A percentile compares a stretch with the other conserved stretches of the same genome.
phyloP scores from a whole-genome alignment of 2,329 filamentous ascomycete species.

The Talaromyces sp. region DNA sequence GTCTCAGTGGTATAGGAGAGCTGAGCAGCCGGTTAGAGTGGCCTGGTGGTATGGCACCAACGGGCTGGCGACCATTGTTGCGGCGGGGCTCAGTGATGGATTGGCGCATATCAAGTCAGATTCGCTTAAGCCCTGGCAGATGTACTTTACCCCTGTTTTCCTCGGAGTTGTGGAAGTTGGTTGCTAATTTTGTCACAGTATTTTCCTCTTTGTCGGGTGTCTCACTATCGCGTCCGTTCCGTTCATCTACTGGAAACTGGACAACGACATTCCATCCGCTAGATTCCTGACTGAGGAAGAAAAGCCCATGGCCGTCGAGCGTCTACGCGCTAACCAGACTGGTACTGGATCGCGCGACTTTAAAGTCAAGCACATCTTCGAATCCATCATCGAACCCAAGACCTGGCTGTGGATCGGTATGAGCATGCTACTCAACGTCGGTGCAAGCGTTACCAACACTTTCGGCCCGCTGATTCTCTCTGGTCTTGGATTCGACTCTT shows the following conservation, averaged over 20 bases:
- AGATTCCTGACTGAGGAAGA: constrained; percentile 44
- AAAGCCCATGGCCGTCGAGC: constrained; percentile 42
- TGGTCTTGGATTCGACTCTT: constrained; percentile 56
- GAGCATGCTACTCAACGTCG: constrained; percentile 58
- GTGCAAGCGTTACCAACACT: constrained; percentile 56
- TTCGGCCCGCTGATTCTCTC: constrained; percentile 60
- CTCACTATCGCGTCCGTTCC: constrained; percentile 55
- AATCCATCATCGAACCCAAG: constrained; percentile 40
- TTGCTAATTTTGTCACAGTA: constrained; percentile 22
- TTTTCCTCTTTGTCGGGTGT: constrained; percentile 58
- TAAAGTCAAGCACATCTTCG: constrained; percentile 39
- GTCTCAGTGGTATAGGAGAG: constrained; percentile 42
- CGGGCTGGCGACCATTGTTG: constrained; percentile 52
- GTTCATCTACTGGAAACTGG: constrained; percentile 54
- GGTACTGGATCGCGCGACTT: constrained; percentile 42
- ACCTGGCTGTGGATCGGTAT: constrained; percentile 57
- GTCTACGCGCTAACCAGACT: constrained; percentile 46
- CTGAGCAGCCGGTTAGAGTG: constrained; percentile 58
- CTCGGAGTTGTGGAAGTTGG: background rate
- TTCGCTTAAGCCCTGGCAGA: constrained; percentile 46
- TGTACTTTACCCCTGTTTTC: constrained; percentile 24
- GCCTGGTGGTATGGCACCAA: constrained; percentile 64
- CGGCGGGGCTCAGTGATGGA: constrained; percentile 51
- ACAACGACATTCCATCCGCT: constrained; percentile 50
- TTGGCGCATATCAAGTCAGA: constrained; percentile 48